Conservation (phyloP, 805 yeast genomes). For the Danielozyma ontarioensis region DNA sequence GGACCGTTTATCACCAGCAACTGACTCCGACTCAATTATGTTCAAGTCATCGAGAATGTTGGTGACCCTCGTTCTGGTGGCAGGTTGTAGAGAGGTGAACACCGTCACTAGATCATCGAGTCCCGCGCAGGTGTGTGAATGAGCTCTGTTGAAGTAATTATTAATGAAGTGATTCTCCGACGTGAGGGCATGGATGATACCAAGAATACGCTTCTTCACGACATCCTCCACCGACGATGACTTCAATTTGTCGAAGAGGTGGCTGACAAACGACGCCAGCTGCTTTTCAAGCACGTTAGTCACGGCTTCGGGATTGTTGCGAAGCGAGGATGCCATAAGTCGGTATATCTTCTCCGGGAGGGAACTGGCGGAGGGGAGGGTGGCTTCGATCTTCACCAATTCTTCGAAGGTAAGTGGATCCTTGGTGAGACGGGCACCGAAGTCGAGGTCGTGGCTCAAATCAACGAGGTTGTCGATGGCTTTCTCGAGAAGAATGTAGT, state of each 20-base stretch:
- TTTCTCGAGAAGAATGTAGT: slow-evolving; percentile 12
- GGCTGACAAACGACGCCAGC: slow-evolving; percentile 11
- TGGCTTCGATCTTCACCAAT: slow-evolving; percentile 19
- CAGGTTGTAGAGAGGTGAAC: slow-evolving; percentile 21
- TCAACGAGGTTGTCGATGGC: slow-evolving; percentile 48
- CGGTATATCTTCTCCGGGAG: slow-evolving; percentile 52
- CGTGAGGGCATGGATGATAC: slow-evolving; percentile 45
- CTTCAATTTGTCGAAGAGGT: slow-evolving; percentile 16
- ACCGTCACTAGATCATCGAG: slow-evolving; percentile 18
- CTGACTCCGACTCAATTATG: slow-evolving; percentile 8
- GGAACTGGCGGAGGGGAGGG: slow-evolving; percentile 5
- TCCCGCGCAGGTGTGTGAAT: slow-evolving; percentile 11
- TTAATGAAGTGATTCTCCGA: slow-evolving; percentile 29
- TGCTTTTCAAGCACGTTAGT: slow-evolving; percentile 26
- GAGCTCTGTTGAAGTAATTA: slow-evolving; percentile 16
- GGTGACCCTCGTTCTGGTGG: slow-evolving; percentile 34
- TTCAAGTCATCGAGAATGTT: slow-evolving; percentile 45
- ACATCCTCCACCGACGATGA: slow-evolving; percentile 17
- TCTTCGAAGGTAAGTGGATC: slow-evolving; percentile 25
- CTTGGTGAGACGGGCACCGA: slow-evolving; percentile 46
- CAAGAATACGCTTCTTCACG: slow-evolving; percentile 44
- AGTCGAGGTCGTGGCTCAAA: slow-evolving; percentile 62
- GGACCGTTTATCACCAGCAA: slow-evolving; percentile 11
- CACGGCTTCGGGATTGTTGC: slow-evolving; percentile 69
- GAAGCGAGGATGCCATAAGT: slow-evolving; percentile 58